A percentile compares a stretch with the other conserved stretches of the same genome.
Evolutionary conservation across 78 protist species (phyloP).

Genomic region (Dictyostelium discoideum): DNA sequence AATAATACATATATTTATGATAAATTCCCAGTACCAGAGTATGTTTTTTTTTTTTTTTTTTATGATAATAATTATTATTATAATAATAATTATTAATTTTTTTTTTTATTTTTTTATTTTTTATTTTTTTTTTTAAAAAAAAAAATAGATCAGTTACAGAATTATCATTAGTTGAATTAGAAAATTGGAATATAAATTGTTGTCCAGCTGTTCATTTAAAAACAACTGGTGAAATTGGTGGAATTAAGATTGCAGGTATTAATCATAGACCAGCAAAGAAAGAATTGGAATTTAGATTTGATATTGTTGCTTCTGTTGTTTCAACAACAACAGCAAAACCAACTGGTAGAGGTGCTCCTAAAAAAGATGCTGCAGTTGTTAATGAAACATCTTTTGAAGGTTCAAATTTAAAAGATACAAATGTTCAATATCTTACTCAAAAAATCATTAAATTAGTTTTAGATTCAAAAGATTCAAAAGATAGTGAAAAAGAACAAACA

Average conservation of each 20-base stretch:
- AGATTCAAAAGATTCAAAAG: not conserved
- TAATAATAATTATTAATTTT: no score
- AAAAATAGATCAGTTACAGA: slow-evolving; percentile 50
- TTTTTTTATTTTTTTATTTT: not conserved
- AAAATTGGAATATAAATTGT: slow-evolving; percentile 73
- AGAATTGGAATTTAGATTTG: slow-evolving; percentile 77
- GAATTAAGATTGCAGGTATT: slow-evolving; percentile 47
- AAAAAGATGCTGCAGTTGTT: not conserved
- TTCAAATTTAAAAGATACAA: slow-evolving; percentile 13
- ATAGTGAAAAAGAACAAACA: not conserved
- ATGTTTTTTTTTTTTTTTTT: slow-evolving; percentile 8
- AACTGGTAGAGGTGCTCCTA: not conserved
- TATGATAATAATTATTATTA: not conserved
- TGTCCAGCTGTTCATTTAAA: slow-evolving; percentile 66
- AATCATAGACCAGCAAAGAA: slow-evolving; percentile 76
- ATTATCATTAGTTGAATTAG: slow-evolving; percentile 53
- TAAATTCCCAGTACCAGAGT: slow-evolving; percentile 81
- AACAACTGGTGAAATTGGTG: slow-evolving; percentile 56
- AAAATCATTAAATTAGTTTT: slow-evolving; percentile 1
- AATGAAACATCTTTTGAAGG: not conserved
- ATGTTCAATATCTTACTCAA: slow-evolving; percentile 30
- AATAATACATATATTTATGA: slow-evolving; percentile 76
- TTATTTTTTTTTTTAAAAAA: not conserved
- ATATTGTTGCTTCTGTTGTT: slow-evolving; percentile 15
- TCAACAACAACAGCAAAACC: not conserved